Evolutionary conservation across 495 filamentous ascomycete species (phyloP), one percentile per base, ranked within the genome.

Genomic region (Trichoderma orchidacearum): DNA sequence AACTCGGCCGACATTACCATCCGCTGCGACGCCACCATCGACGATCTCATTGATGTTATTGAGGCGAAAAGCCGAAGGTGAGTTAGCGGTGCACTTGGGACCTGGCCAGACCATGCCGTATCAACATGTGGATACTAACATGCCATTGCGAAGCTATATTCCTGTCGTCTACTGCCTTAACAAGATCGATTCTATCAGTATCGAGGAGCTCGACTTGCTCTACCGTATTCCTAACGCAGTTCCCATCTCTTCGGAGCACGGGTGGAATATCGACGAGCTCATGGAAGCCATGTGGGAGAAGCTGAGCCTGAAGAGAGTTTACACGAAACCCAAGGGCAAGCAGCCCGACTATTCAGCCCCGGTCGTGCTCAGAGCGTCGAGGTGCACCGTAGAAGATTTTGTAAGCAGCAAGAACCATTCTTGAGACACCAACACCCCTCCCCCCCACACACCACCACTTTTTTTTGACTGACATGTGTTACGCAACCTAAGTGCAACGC

Each of bases 211-310:
- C 59, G 93, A 98, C 70, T 75, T 98, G 51, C 75, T 98, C 28
- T 98, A 98, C 70, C 83, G 93, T 50, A 98, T 98, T 60, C 93
- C 93, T 35, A 93, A 97, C 70, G 89, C 93, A 31, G 90, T 89
- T 58, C 93, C 93, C 15, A 96, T 98, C 71, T 95, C 89, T 68
- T 90, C 92, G 52, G 93, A 97, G 70, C 90, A 96, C 71, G 94
- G 92, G 34, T 98, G 93, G 93, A 98, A 98, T 68, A 75, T 98
- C 30, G 93, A 98, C 67, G 93, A 98, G 74, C 75, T 98, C 59
- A 72, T 98, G 75, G 93, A 97, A 72, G 81, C 84, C 72, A 96
- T 96, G 92, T 98, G 93, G 93, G 89, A 95, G 59, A 95, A 95
- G 75, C 80, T 97, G 63, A 87, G 85, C 64, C 77, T 98, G 56